phyloP scores from a whole-genome alignment of 352 stramenopile species.

The Pythium insidiosum region DNA sequence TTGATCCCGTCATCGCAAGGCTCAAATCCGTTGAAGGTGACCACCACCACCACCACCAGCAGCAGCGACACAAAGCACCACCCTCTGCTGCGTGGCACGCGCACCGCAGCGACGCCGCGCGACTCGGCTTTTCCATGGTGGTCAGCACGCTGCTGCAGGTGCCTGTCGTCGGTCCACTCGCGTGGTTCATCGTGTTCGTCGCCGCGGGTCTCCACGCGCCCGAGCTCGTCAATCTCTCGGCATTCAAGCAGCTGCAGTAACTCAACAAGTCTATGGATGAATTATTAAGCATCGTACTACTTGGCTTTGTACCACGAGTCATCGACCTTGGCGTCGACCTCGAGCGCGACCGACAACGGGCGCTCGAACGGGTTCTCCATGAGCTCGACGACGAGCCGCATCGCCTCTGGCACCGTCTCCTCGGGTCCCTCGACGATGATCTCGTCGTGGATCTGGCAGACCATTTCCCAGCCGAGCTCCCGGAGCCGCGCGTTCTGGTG shows the following conservation, averaged over 20 bases:
- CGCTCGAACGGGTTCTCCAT: conserved; percentile 98
- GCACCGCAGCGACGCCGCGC: conserved; percentile 52
- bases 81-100: conserved; percentile 44
- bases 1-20: conserved; percentile 55
- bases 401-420: conserved; percentile 91
- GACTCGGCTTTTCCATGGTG: conserved; percentile 54
- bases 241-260: too few species aligned
- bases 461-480: conserved; percentile 95
- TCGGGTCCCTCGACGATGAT: conserved; percentile 99
- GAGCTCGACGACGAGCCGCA: conserved; percentile 79
- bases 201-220: conserved; percentile 48
- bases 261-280: too few species aligned
- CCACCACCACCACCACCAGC: conserved; percentile 14
- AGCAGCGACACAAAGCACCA: too few species aligned
- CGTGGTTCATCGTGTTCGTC: conserved; percentile 64
- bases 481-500: conserved; percentile 89
- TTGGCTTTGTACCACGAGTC: conserved; percentile 99
- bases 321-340: conserved; percentile 92
- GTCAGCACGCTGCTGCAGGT: conserved; percentile 53
- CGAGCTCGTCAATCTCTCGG: conserved; percentile 60
- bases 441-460: conserved; percentile 99
- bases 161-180: conserved; percentile 52
- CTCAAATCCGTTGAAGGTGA: conserved; percentile 41
- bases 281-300: too few species aligned
- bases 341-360: conserved; percentile 80